Base-by-base conservation (phyloP, 1,284 basidiomycete species). In the Apiotrichum domesticum region DNA sequence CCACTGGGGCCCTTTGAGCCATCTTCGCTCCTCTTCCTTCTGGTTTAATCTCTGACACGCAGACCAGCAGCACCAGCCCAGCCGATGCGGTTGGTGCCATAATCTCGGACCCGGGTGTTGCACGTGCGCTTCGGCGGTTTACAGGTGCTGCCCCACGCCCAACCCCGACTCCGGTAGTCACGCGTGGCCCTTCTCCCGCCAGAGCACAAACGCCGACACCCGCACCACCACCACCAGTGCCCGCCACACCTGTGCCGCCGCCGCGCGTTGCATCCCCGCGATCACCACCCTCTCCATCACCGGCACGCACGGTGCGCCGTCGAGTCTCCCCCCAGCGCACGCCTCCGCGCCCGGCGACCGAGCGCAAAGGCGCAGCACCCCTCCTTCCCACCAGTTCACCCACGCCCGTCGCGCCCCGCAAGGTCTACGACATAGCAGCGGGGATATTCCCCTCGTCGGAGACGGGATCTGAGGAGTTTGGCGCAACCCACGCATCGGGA, bases 311-410 rank as follows among this genome's bases (percentile, higher is more conserved):
- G 29, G 29, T 29, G 29, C 29, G 29, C 3, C 29, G 29, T 3
- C 29, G 29, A 29, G 29, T 29, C 29, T 29, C 29, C 29, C 29
- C 29, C 29, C 29, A 29, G 29, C 29, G 29, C 29, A 29, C 44
- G 9, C 39, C 29, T 33, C 35, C 15, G 35, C 44, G 15, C 42
- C 14, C 5, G 15, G 15, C 52, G 53, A 3, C 52, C 52, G 3
- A 54, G 55, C 13, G 49, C 14, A 21, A 40, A 3, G 52, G 52
- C 35, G 39, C 42, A 0, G 35, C 10, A 4, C 49, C 55, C 5
- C 52, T 49, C 10, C 40, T 60, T 2, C 54, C 57, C n/a, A 57
- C 61, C 6, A 49, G 51, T 33, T 58, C 57, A 2, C 61, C 61
- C 0, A 62, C 61, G 1, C 61, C 61, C 2, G 43, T 47, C 13